Evolutionary conservation across 75 land plant genomes (phyloP).

Genomic region (Isoetes taiwanensis): DNA sequence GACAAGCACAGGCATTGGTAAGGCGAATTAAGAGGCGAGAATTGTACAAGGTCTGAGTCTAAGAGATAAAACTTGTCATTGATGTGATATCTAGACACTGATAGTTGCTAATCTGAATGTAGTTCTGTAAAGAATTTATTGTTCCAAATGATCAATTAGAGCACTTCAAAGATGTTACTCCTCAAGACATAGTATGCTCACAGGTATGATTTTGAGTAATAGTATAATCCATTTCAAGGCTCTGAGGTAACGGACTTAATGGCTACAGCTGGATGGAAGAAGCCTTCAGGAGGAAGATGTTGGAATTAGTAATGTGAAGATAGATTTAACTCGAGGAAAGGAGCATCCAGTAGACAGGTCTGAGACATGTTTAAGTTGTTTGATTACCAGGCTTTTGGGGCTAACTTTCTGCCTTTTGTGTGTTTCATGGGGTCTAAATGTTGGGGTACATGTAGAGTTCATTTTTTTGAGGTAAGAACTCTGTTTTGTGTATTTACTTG

Average conservation of each 20-base stretch:
- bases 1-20: constrained; percentile 56
- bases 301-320: constrained; percentile 60
- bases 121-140: constrained; percentile 79
- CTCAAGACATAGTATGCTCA: constrained; percentile 60
- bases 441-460: constrained; percentile 14
- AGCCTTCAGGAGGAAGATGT: constrained; percentile 64
- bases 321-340: constrained; percentile 79
- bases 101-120: constrained; percentile 13
- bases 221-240: too few species aligned
- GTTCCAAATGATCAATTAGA: constrained; percentile 54
- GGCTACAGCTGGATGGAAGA: too few species aligned
- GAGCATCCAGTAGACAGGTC: constrained; percentile 58
- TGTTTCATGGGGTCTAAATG: constrained; percentile 26
- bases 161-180: constrained; percentile 55
- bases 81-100: too few species aligned
- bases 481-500: constrained; percentile 1
- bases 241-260: too few species aligned
- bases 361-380: neutral
- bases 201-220: constrained; percentile 18
- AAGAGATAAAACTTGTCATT: too few species aligned
- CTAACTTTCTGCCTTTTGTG: constrained; percentile 24
- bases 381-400: neutral
- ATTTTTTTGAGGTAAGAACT: constrained; percentile 24
- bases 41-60: constrained; percentile 52
- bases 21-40: constrained; percentile 67